Evolutionary conservation across 148 eudicot species (phyloP).

Genomic region (Nepenthes gracilis): DNA sequence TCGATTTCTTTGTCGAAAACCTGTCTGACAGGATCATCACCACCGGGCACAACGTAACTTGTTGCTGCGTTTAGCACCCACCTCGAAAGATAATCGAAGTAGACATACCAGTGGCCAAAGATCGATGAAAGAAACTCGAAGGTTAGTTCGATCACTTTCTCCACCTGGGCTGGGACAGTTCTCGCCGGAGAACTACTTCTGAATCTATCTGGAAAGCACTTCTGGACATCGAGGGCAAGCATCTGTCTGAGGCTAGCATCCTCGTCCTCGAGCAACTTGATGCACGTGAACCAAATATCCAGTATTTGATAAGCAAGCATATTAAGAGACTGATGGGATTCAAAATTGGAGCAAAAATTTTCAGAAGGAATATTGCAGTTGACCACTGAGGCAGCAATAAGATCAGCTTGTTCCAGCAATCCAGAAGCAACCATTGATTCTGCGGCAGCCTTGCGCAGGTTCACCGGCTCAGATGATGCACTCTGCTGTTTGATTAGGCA

Average conservation of each 20-base stretch:
- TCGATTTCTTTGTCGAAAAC: constrained; percentile 97
- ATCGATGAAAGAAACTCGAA: constrained; percentile 57
- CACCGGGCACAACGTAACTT: constrained; percentile 36
- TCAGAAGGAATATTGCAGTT: constrained; percentile 20
- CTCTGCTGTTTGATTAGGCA: constrained; percentile 41
- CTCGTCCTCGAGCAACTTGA: constrained; percentile 89
- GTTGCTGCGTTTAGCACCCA: constrained; percentile 48
- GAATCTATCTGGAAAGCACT: constrained; percentile 32
- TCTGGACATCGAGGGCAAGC: constrained; percentile 63
- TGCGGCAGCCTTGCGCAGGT: constrained; percentile 79
- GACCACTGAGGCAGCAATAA: constrained; percentile 31
- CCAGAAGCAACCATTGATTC: constrained; percentile 83
- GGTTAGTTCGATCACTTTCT: constrained; percentile 66
- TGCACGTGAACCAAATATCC: constrained; percentile 68
- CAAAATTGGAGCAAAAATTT: constrained; percentile 12
- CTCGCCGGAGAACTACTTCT: constrained; percentile 18
- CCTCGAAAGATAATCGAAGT: constrained; percentile 49
- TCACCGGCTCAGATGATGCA: constrained; percentile 73
- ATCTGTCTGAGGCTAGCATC: constrained; percentile 54
- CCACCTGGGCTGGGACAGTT: constrained; percentile 74
- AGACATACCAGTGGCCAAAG: constrained; percentile 64
- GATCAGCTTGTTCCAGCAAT: constrained; percentile 55
- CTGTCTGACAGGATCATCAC: constrained; percentile 75
- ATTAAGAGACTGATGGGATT: constrained; percentile 22
- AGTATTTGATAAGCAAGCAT: constrained; percentile 41